Base-by-base conservation (phyloP, 2,329 filamentous ascomycete genomes). In the Colletotrichum sp. region DNA sequence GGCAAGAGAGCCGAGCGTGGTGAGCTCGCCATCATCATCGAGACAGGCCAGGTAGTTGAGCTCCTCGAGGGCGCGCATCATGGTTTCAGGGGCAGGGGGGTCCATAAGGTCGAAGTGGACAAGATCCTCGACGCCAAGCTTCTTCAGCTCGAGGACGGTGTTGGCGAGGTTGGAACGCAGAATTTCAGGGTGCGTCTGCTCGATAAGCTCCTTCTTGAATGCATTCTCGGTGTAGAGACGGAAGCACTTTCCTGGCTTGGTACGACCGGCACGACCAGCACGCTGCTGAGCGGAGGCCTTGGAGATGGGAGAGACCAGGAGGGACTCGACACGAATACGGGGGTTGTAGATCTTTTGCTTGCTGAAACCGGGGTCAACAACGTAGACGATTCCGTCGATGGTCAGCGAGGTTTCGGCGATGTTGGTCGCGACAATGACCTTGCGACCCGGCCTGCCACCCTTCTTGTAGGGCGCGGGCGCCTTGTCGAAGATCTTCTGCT, bases 281-380 rank as follows among this genome's bases (percentile, higher is more conserved):
- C 98, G 92, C 87, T 99, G 97, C 84, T 98, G 95, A 12, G 98
- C 97, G 2, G 97, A 99, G 28, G 97, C 97, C 85, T 98, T 99
- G 75, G 96, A 99, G 80, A 99, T 99, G 26, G 97, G 96, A 5
- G 97, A 98, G 7, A 99, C 96, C n/a, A 99, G 90, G 9, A 99
- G 90, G 1, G 97, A 99, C 86, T 99, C 97, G 78, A 99, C 96
- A 85, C 97, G 93, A 80, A 98, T 98, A 77, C 97, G 93, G 26
- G 97, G 96, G 85, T 99, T 99, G 89, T 99, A 99, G 78, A 99
- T 97, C 87, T 99, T 99, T 83, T 99, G 97, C 88, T 99, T 99
- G 88, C 96, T 98, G 88, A 99, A 99, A 44, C 97, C 97, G 3
- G 97, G 96, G 82, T 99, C 97, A n/a, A 99, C 96, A 39, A 99